Base-by-base conservation (phyloP, 768 basidiomycete species). In the Russula dissimulans region DNA sequence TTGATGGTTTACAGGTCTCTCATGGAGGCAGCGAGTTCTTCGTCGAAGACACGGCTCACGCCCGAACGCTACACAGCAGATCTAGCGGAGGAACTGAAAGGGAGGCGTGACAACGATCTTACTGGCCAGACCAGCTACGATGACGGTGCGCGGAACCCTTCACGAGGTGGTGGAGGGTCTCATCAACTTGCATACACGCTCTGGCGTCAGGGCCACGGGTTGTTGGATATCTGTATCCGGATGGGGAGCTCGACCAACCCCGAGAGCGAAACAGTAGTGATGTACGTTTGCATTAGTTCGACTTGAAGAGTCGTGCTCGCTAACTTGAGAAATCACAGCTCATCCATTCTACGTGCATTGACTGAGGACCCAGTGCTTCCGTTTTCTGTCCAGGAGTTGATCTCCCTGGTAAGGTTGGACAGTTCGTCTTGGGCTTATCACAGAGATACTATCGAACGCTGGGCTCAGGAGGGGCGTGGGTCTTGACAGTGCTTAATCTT, bases 181-280 rank as follows among this genome's bases (percentile, higher is more conserved):
- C 71, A 70, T 15, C 73, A 68, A 18, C 78, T 77, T 12, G 78
- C 79, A 31, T 80, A 81, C 65, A 71, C 70, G 9, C 62, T 80
- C 11, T 81, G 79, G 79, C 74, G 74, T 55, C 38, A 67, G 67
- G 50, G 65, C 67, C 52, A 70, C 71, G 69, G 59, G 0, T 71
- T 80, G 10, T 63, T 68, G 15, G 69, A 71, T 39, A 79, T 80
- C 60, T 77, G 79, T 47, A 70, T 71, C 34, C 59, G 59, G 29
- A 70, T 80, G 51, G 67, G 75, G 53, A 71, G 64, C 14, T 62
- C 65, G 54, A 65, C 71, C 31, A 73, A 77, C 55, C 79, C 79
- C 17, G 71, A 81, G 44, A 74, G 74, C 47, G 71, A 74, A 54
- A 72, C 75, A 48, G 78, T 79, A 1, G 79, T 80, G 44, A 79